These are phyloP conservation scores for Boletus edulis DNA, from an alignment of 768 basidiomycete species.

Conservation along the genomic window DNA sequence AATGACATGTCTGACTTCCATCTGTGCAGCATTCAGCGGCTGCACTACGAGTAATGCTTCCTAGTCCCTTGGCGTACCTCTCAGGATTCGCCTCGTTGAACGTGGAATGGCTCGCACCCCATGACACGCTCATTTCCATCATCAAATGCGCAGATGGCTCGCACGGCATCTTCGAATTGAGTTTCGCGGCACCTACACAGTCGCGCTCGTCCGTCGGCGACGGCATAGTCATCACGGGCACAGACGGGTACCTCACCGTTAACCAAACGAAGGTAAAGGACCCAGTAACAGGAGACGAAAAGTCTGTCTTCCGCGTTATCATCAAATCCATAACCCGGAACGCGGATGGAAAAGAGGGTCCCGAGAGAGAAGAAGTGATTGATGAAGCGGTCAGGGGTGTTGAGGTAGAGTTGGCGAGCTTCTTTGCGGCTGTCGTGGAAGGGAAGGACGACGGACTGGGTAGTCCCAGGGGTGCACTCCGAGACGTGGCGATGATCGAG, in stretches of 20 bases:
- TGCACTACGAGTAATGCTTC: constrained; percentile 58
- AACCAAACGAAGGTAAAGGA: constrained; percentile 31
- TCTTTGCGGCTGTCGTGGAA: constrained; percentile 50
- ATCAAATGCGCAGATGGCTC: constrained; percentile 45
- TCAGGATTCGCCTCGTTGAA: constrained; percentile 67
- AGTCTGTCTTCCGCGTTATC: constrained; percentile 34
- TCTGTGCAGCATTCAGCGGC: constrained; percentile 59
- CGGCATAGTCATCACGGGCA: constrained; percentile 54
- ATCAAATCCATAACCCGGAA: constrained; percentile 34
- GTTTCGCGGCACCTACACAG: constrained; percentile 55
- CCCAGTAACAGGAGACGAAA: constrained; percentile 22
- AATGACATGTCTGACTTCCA: background rate
- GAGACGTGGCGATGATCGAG: constrained; percentile 79
- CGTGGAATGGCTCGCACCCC: constrained; percentile 68
- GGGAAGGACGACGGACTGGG: constrained; percentile 56
- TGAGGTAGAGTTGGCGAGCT: constrained; percentile 52
- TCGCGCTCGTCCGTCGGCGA: constrained; percentile 32
- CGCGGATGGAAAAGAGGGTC: constrained; percentile 16
- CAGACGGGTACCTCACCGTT: constrained; percentile 57
- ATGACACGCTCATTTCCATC: constrained; percentile 72
- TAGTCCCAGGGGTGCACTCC: constrained; percentile 58
- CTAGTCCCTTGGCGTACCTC: constrained; percentile 49
- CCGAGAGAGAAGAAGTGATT: constrained; percentile 43
- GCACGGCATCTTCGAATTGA: constrained; percentile 62
- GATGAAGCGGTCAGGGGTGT: constrained; percentile 54